These are phyloP conservation scores for Carex scoparia DNA, from an alignment of 176 grass and related monocot species.

Conservation along the genomic window DNA sequence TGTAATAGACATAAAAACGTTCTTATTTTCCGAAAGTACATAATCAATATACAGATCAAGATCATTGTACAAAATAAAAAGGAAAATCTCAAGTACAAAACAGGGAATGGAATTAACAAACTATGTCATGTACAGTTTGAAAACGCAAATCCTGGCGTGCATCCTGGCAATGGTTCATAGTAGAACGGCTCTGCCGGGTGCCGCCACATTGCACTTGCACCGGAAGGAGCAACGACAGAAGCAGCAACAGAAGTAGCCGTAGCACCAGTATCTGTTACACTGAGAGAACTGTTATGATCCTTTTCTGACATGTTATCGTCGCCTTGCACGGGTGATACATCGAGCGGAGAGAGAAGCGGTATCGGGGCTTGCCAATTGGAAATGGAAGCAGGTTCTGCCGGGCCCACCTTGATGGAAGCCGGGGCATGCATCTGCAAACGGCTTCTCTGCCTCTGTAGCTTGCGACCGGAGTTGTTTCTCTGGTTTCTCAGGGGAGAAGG, in stretches of 20 bases:
- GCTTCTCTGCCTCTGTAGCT: conserved; percentile 22
- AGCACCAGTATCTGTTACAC: too few relatives aligned
- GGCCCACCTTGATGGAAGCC: conserved; percentile 25
- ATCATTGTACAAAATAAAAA: neutral
- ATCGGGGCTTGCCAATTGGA: conserved; percentile 33
- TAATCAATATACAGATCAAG: neutral
- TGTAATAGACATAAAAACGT: too few relatives aligned
- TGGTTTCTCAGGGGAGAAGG: neutral
- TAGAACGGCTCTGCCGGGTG: conserved; percentile 38
- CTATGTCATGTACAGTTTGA: conserved; percentile 18
- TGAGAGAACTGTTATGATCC: neutral
- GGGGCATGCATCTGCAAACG: conserved; percentile 39
- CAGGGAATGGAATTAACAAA: neutral
- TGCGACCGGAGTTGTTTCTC: neutral
- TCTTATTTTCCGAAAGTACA: neutral
- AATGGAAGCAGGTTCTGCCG: conserved; percentile 10
- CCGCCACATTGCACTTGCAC: conserved; percentile 19
- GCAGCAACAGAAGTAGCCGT: neutral
- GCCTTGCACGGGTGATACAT: conserved; percentile 19
- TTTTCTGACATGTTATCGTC: neutral
- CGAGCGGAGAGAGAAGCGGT: conserved; percentile 37
- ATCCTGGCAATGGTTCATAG: conserved; percentile 26
- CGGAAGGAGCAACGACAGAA: neutral
- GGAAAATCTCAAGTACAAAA: neutral
- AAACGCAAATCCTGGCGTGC: conserved; percentile 23